Evolutionary conservation across 1,284 basidiomycete species (phyloP).

Genomic region (Xanthoconium separans): DNA sequence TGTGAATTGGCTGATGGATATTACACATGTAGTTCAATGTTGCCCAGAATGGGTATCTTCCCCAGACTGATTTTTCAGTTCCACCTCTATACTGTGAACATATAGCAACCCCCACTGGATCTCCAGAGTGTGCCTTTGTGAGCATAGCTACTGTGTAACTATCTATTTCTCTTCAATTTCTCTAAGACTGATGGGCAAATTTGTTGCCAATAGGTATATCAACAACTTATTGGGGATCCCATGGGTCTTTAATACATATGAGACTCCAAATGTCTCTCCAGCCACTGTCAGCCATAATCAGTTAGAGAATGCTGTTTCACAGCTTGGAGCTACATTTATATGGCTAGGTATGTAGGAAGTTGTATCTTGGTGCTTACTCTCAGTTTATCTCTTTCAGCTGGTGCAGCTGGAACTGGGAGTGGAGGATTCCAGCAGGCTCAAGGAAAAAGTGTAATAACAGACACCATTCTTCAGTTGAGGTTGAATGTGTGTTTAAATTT

Average conservation of each 20-base stretch:
- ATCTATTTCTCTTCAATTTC: background rate
- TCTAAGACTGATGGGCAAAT: background rate
- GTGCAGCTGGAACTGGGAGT: background rate
- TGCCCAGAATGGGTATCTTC: too few species aligned
- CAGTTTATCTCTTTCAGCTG: background rate
- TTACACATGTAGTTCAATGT: background rate
- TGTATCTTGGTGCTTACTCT: background rate
- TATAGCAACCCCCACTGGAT: too few species aligned
- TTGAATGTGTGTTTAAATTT: constrained; percentile 13
- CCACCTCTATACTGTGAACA: too few species aligned
- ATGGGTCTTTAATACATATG: background rate
- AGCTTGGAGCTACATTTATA: constrained; percentile 4
- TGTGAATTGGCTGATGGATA: background rate
- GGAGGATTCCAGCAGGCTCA: background rate
- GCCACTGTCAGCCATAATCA: background rate
- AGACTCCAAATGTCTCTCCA: background rate
- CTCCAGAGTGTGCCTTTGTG: background rate
- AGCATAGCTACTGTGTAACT: background rate
- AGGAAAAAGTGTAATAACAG: background rate
- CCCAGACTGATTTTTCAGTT: too few species aligned
- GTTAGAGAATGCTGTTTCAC: constrained; percentile 1
- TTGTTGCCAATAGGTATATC: background rate
- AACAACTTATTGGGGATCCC: background rate
- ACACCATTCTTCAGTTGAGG: background rate
- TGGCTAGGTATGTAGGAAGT: constrained; percentile 11